phyloP scores from a whole-genome alignment of 345 rosid species.

The Gynandropsis gynandra region DNA sequence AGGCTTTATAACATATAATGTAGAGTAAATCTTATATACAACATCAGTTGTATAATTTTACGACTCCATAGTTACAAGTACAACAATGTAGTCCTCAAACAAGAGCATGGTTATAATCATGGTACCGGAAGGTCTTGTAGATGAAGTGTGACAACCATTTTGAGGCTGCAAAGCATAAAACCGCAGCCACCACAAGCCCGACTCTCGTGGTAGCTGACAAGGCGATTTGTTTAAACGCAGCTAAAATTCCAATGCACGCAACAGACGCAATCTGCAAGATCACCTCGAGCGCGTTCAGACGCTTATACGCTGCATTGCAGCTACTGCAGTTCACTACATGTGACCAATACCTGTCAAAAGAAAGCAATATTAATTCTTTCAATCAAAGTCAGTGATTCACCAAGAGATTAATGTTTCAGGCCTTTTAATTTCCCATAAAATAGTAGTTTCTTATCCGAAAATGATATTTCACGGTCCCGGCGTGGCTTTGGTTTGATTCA shows the following conservation, averaged over 20 bases:
- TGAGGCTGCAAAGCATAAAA: constrained; percentile 59
- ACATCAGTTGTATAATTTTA: no score
- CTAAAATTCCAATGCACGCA: constrained; percentile 46
- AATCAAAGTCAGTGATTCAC: neutral
- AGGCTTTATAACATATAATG: no score
- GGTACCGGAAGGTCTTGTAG: constrained; percentile 60
- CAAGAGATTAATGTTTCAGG: no score
- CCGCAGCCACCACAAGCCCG: constrained; percentile 35
- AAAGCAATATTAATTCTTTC: neutral
- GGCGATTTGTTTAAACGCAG: constrained; percentile 38
- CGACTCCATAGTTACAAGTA: no score
- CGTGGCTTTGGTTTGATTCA: no score
- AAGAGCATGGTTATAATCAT: constrained; percentile 72
- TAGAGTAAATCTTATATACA: no score
- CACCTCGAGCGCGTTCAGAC: constrained; percentile 53
- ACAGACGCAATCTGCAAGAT: constrained; percentile 46
- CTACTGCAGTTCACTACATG: constrained; percentile 80
- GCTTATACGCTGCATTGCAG: constrained; percentile 55
- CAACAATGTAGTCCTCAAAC: no score
- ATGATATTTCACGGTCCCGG: no score
- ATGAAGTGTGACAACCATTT: constrained; percentile 69
- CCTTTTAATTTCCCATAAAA: no score
- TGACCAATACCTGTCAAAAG: constrained; percentile 57
- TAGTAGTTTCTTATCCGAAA: no score
- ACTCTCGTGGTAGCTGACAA: constrained; percentile 41